Evolutionary conservation across 805 yeast species (phyloP).

Genomic region (Ogataea nitratoaversa): DNA sequence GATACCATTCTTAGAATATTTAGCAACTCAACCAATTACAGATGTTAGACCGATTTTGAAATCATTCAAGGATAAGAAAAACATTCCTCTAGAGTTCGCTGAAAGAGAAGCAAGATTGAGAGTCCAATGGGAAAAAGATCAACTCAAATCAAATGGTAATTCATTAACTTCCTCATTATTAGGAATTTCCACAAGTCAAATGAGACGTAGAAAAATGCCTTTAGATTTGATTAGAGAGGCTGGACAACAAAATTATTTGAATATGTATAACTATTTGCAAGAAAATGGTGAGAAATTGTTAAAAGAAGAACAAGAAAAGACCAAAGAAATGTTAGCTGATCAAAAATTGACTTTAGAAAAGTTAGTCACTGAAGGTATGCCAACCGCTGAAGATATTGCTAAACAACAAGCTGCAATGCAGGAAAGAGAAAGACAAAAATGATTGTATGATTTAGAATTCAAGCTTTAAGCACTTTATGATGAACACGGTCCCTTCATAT

Average conservation of each 20-base stretch:
- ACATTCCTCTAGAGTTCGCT: constrained; percentile 75
- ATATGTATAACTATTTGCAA: constrained; percentile 60
- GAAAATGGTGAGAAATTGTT: constrained; percentile 63
- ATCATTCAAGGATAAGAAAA: constrained; percentile 61
- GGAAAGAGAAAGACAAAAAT: constrained; percentile 8
- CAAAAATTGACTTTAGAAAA: constrained; percentile 83
- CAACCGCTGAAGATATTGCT: constrained; percentile 63
- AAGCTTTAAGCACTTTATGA: no score
- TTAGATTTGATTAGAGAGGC: constrained; percentile 86
- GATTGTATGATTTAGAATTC: no score
- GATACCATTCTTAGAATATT: constrained; percentile 90
- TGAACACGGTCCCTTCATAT: no score
- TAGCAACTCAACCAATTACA: constrained; percentile 77
- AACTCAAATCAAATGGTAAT: constrained; percentile 27
- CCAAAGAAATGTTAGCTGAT: constrained; percentile 76
- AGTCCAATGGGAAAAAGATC: constrained; percentile 59
- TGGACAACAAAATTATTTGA: constrained; percentile 84
- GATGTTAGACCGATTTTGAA: constrained; percentile 88
- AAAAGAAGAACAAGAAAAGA: constrained; percentile 78
- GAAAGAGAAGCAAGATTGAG: constrained; percentile 75
- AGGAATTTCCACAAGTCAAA: constrained; percentile 52
- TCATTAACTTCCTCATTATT: constrained; percentile 37
- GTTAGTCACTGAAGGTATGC: constrained; percentile 77
- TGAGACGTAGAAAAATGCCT: constrained; percentile 63
- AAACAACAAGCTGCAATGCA: constrained; percentile 30